Evolutionary conservation across 306 rosid species (phyloP), one percentile per base, ranked within the genome.

Genomic region (Purshia tridentata): DNA sequence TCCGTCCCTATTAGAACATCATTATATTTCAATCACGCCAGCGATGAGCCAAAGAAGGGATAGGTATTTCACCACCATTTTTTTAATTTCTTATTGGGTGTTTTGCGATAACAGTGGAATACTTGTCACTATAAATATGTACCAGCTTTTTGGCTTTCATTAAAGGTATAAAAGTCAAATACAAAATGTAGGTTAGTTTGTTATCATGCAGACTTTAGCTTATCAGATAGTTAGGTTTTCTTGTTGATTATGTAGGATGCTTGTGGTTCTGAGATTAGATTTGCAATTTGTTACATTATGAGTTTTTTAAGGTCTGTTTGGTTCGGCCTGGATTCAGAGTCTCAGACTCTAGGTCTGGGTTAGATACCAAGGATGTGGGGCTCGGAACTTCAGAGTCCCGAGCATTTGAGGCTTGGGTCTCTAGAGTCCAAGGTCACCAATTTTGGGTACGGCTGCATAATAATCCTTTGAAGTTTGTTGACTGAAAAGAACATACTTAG

Each of bases 11-110:
- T 52, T 91, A 79, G 81, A 91, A 58, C 96, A 91, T 76, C 89
- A 54, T 20, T 94, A 86, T 65, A 91, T 94, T 72, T 94, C 97
- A 62, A 81, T 90, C 56, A 91, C 97, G 12, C 99, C 99, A n/a
- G 88, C 90, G 22, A 85, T 86, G 88, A 91, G 97, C 72, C 99
- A 94, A 78, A 88, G 97, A 83, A 86, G 96, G 77, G 99, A 94
- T 78, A 91, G 98, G 97, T 93, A 86, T 69, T 77, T 7, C 67
- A 19, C 2, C 29, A 37, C 23, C 23, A 55, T 73, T 44, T 20
- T 4, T 70, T 74, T 63, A 46, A 6, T 13, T 53, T 20, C 67
- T 55, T 46, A 13, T 52, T 50, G 70, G 16, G 67, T 41, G 52
- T 58, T 37, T n/a, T 6, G 8, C 6, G 46, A 19, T 42, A 15